Base-by-base conservation (phyloP, 768 basidiomycete species). In the Termitomyces sp. region DNA sequence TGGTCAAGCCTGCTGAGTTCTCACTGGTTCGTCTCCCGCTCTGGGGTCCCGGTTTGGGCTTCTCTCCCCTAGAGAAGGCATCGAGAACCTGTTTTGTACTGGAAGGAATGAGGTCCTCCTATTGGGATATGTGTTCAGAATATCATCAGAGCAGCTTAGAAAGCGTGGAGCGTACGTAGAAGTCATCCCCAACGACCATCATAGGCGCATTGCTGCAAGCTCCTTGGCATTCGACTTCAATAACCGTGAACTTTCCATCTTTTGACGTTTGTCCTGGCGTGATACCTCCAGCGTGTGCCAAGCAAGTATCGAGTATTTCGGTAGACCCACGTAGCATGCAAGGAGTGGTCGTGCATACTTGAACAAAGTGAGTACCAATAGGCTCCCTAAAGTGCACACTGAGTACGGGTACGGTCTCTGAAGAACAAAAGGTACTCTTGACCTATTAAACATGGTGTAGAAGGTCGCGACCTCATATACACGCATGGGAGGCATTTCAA, bases 381-480 rank as follows among this genome's bases (percentile, higher is more conserved):
- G 95, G 96, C 73, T 97, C 94, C 54, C 94, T 94, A 59, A 10
- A 48, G 50, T 53, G 14, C 3, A 41, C 41, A 12, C 31, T 55
- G 46, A 42, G 34, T 9, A 34, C 39, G 6, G 4, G 34, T 9
- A 34, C 39, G 6, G 4, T 50, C 6, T 29, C 31, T 46, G n/a
- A 13, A 26, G 10, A 16, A n/a, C 8, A 37, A 36, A 44, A 31
- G 8, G 46, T 14, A 44, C n/a, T 36, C 26, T 82, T 66, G 58
- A 92, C 92, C 95, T 84, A 79, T 98, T 99, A 82, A 98, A 98
- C 96, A 99, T 98, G 64, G 97, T 99, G 74, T 99, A 99, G 77
- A 99, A 99, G 14, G 94, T 95, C 18, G 96, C 96, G 51, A 99
- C 97, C 74, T 99, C 97, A 71, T 99, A 99, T 2, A 98, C 97